Evolutionary conservation across 768 basidiomycete species (phyloP), one percentile per base, ranked within the genome.

Genomic region (Mycena alexandri): DNA sequence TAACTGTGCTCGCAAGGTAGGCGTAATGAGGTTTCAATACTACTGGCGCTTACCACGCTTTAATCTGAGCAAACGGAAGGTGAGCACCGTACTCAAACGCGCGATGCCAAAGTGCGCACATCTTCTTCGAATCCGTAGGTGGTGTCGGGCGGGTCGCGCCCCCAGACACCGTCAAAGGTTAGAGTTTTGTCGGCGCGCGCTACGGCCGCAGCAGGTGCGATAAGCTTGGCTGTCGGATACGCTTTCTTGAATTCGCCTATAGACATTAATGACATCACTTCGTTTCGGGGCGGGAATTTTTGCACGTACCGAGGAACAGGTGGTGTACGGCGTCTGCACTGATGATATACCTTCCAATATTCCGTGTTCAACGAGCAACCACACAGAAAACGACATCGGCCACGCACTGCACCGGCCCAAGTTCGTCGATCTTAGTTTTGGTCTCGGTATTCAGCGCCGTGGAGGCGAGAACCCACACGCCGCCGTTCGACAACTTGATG

Each of bases 81-180:
- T 42, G 33, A 63, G 19, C 41, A 57, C n/a, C 41, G 25, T 24
- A 19, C 24, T 21, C 34, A 24, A 29, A 36, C 12, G 10, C n/a
- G n/a, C 44, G 12, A 43, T 54, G 5, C 38, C 33, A 22, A 41
- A 11, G 24, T 5, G 65, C 78, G 44, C 42, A 83, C 82, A 68
- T 93, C 92, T 38, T 85, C 84, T 76, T 95, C 93, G 70, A 93
- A 95, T 0, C 93, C 94, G 70, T 94, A 95, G 55, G 82, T 81
- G n/a, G 90, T 90, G 16, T 82, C 82, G 4, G 86, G 83, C 13
- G 88, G 84, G 73, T 91, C 90, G n/a, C 78, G 76, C 12, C 91
- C 91, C 82, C 88, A 92, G 11, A 83, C 87, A 71, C 92, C 93
- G 62, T 93, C 89, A 68, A 90, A 89, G 17, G 79, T 78, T 25